Evolutionary conservation across 306 rosid species (phyloP), one percentile per base, ranked within the genome.

Genomic region (Canavalia gladiata): DNA sequence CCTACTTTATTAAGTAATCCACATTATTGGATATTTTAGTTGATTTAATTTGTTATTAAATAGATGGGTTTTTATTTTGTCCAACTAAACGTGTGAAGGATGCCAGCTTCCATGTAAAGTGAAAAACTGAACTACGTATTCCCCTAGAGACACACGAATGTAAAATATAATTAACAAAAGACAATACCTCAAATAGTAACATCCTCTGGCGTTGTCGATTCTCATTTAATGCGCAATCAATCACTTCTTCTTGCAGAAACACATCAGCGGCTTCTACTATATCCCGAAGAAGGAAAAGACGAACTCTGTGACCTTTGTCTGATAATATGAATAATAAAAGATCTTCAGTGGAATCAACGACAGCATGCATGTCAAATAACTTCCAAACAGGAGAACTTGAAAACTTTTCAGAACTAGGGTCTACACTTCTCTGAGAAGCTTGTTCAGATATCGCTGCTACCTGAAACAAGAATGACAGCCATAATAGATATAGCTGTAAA

Each of bases 401-500:
- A 46, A 51, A 29, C 52, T 80, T 84, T 42, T 87, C 91, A 81
- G 84, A 68, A 85, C 72, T 65, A 47, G 90, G 75, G 69, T 89
- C 95, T 69, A 43, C 90, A 75, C 81, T 85, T 34, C 80, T 80
- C 75, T 90, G 93, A 51, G 98, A 87, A 82, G 97, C 90, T 90
- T 95, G 98, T 87, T 93, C 96, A 55, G 99, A 95, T 87, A 95
- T 93, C 52, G 98, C 97, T 77, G 91, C 92, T 78, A 93, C 83
- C 99, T 91, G 93, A 83, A 88, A 89, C 78, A 81, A 83, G 64
- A 85, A 65, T 77, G 67, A 35, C 72, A 80, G 45, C 46, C 76
- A 57, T 57, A 57, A 65, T 71, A 43, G 66, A 76, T 71, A 54
- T 39, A 28, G 72, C 33, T 51, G 67, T n/a, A 63, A 74, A 68